phyloP scores from a whole-genome alignment of 2,329 filamentous ascomycete genomes.

The Fusarium sp. region DNA sequence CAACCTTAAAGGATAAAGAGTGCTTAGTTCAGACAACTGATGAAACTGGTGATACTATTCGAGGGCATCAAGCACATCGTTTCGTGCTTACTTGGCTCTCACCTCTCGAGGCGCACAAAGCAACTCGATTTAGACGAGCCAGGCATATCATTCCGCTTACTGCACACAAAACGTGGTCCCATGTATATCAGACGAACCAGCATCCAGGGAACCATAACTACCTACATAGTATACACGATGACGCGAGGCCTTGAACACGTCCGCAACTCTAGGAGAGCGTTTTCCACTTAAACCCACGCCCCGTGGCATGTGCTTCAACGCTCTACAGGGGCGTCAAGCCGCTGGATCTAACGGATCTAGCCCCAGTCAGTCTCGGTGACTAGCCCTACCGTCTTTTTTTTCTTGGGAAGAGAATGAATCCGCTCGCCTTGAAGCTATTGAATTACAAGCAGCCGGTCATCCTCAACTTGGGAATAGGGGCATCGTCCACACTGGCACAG shows the following conservation, averaged over 20 bases:
- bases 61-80: not conserved
- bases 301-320: not conserved
- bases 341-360: not conserved
- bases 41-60: not conserved
- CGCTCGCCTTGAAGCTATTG: slow-evolving; percentile 1
- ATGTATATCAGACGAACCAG: no score
- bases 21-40: no score
- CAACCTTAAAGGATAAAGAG: no score
- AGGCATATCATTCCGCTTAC: no score
- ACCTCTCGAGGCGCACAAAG: no score
- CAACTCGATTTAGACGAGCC: no score
- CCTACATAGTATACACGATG: no score
- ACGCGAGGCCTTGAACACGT: no score
- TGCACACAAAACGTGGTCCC: no score
- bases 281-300: not conserved
- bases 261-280: no score
- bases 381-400: not conserved
- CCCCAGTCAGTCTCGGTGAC: not conserved
- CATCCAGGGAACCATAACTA: no score
- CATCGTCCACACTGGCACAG: slow-evolving; percentile 1
- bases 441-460: not conserved
- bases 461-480: slow-evolving; percentile 5
- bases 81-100: not conserved
- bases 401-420: not conserved
- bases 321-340: not conserved